Evolutionary conservation across 805 yeast species (phyloP).

Genomic region (Suhomyces vadensis): DNA sequence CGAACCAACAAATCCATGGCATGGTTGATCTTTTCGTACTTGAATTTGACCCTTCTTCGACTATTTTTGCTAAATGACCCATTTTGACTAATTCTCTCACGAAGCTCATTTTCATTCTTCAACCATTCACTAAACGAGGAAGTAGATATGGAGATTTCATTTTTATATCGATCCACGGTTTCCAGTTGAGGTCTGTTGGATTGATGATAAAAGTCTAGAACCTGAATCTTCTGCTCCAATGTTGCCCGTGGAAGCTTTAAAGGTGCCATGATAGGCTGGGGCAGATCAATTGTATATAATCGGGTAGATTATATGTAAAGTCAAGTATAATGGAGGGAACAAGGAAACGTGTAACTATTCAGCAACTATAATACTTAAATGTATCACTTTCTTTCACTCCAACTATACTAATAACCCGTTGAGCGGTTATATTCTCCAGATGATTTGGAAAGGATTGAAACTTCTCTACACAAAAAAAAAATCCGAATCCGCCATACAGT

Average conservation of each 20-base stretch:
- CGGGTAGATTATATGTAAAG: neutral
- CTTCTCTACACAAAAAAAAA: constrained; percentile 4
- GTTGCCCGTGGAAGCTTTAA: constrained; percentile 50
- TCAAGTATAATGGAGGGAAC: too few relatives aligned
- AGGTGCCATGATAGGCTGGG: constrained; percentile 11
- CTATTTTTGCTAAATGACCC: constrained; percentile 30
- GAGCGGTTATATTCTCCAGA: neutral
- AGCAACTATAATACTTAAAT: too few relatives aligned
- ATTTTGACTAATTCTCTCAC: constrained; percentile 44
- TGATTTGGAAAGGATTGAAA: constrained; percentile 3
- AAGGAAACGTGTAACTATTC: too few relatives aligned
- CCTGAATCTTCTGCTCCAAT: constrained; percentile 57
- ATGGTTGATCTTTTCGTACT: constrained; percentile 57
- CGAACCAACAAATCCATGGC: constrained; percentile 60
- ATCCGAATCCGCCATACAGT: constrained; percentile 3
- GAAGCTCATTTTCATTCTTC: constrained; percentile 50
- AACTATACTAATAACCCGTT: neutral
- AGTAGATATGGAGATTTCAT: constrained; percentile 55
- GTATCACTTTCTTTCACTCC: neutral
- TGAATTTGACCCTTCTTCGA: constrained; percentile 50
- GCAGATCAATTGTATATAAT: neutral
- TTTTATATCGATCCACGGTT: constrained; percentile 53
- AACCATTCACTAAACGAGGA: constrained; percentile 64
- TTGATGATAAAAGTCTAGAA: constrained; percentile 51
- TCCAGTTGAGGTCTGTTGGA: constrained; percentile 56